Conservation (phyloP, 1,139 yeast species). For the Saccharomyces hybrid region DNA sequence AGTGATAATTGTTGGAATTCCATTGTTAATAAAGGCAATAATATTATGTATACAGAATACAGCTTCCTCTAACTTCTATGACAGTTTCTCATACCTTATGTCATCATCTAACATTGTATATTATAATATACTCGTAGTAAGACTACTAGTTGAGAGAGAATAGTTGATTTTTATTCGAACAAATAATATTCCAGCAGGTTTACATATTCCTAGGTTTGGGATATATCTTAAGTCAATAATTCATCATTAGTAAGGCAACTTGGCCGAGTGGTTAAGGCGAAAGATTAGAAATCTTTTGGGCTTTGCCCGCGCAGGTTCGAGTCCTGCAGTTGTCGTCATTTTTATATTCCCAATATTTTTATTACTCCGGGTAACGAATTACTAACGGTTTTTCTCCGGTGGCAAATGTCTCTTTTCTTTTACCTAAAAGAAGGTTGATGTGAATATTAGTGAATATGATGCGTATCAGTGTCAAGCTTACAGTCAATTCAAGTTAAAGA, state of each 20-base stretch:
- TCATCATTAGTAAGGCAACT: conserved; percentile 31
- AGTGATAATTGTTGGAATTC: too few relatives aligned
- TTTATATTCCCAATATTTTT: conserved; percentile 9
- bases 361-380: background rate
- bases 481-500: background rate
- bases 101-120: too few relatives aligned
- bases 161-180: too few relatives aligned
- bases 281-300: conserved; percentile 48
- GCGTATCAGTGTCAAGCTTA: background rate
- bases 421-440: background rate
- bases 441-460: background rate
- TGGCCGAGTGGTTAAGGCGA: conserved; percentile 51
- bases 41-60: too few relatives aligned
- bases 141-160: too few relatives aligned
- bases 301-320: conserved; percentile 36
- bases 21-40: too few relatives aligned
- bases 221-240: too few relatives aligned
- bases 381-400: background rate
- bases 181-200: background rate
- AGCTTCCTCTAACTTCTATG: too few relatives aligned
- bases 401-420: background rate
- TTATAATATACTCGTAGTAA: too few relatives aligned
- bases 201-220: too few relatives aligned
- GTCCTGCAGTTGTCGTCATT: conserved; percentile 33
- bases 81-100: too few relatives aligned